Evolutionary conservation across 2,329 filamentous ascomycete species (phyloP).

Genomic region (Hypocreales sp.): DNA sequence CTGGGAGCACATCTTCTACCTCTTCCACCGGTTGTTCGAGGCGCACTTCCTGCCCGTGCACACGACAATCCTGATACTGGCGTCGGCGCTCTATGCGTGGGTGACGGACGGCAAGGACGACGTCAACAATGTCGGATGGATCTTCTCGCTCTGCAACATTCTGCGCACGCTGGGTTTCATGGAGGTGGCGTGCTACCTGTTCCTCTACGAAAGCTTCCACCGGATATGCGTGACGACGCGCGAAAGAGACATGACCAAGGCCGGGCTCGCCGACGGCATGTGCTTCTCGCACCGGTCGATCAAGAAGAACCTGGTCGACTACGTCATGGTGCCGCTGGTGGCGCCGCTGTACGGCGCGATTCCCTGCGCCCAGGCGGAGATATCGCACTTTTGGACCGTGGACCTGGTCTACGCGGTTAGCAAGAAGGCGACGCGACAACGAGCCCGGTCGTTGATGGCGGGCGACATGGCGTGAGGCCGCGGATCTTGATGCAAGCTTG

Average conservation of each 20-base stretch:
- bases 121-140: constrained; percentile 37
- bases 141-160: constrained; percentile 43
- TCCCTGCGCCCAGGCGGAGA: constrained; percentile 50
- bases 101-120: constrained; percentile 34
- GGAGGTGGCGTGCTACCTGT: constrained; percentile 46
- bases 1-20: constrained; percentile 39
- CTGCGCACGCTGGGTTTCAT: constrained; percentile 47
- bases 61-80: constrained; percentile 46
- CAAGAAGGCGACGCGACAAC: constrained; percentile 46
- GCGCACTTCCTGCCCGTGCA: constrained; percentile 59
- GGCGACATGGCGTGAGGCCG: constrained; percentile 23
- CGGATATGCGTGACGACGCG: constrained; percentile 41
- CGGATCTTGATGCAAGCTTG: constrained; percentile 1
- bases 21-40: constrained; percentile 56
- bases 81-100: constrained; percentile 44
- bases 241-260: constrained; percentile 50
- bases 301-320: constrained; percentile 43
- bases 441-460: constrained; percentile 26
- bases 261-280: constrained; percentile 49
- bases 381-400: constrained; percentile 56
- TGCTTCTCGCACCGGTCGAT: constrained; percentile 44
- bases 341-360: constrained; percentile 54
- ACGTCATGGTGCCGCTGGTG: constrained; percentile 48
- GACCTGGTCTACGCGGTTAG: constrained; percentile 57
- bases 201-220: constrained; percentile 55